phyloP scores from a whole-genome alignment of 306 rosid genomes.

The Cucurbita ficifolia region DNA sequence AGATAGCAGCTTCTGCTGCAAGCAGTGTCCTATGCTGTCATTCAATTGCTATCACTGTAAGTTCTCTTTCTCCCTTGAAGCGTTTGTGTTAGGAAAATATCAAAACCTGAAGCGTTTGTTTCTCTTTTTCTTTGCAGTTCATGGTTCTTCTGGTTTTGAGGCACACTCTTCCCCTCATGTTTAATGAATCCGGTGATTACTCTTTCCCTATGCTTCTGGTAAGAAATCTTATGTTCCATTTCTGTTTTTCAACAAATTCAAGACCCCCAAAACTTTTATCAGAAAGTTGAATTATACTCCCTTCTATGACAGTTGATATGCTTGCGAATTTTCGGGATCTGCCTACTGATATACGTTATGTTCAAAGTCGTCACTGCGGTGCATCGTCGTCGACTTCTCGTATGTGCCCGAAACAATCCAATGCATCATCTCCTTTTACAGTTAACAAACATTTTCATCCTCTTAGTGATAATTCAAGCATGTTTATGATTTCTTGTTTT shows the following conservation, averaged over 20 bases:
- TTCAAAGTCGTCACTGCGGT: constrained; percentile 39
- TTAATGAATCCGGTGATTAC: constrained; percentile 31
- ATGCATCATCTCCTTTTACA: not conserved
- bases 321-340: constrained; percentile 46
- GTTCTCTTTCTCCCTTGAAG: no score
- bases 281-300: not conserved
- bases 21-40: constrained; percentile 49
- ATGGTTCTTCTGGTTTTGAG: constrained; percentile 65
- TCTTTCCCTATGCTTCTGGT: constrained; percentile 58
- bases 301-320: constrained; percentile 32
- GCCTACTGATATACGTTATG: constrained; percentile 51
- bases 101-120: not conserved
- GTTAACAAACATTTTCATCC: not conserved
- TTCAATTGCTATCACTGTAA: constrained; percentile 47
- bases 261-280: not conserved
- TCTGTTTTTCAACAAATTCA: not conserved
- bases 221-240: constrained; percentile 6
- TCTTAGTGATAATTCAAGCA: not conserved
- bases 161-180: constrained; percentile 60
- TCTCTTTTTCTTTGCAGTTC: constrained; percentile 34
- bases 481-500: not conserved
- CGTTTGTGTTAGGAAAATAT: not conserved
- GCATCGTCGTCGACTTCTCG: constrained; percentile 49
- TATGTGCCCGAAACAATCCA: constrained; percentile 2
- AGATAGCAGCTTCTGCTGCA: constrained; percentile 38